A percentile compares a stretch with the other conserved stretches of the same genome.
These are phyloP conservation scores for Rhytidiadelphus loreus DNA, from an alignment of 225 moss, liverwort and hornwort genomes.

Conservation along the genomic window DNA sequence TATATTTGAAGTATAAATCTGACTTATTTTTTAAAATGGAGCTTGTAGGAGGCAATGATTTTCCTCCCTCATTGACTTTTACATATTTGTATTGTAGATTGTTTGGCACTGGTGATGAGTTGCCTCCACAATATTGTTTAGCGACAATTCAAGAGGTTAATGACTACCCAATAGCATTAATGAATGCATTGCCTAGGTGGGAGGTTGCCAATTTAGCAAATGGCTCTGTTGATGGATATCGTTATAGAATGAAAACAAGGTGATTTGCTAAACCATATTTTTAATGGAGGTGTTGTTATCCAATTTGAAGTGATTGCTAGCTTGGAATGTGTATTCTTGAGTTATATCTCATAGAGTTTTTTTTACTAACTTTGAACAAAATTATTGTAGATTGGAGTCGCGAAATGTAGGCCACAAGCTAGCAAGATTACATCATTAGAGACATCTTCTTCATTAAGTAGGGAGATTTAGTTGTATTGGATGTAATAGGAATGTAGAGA, in stretches of 20 bases:
- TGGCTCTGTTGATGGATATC: not conserved
- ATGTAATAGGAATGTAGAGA: too few species aligned
- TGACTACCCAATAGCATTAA: rapidly evolving
- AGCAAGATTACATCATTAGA: not conserved
- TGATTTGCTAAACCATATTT: not conserved
- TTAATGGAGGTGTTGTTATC: not conserved
- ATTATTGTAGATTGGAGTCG: not conserved
- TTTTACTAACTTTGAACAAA: not conserved
- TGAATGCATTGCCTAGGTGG: rapidly evolving
- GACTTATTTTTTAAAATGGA: not conserved
- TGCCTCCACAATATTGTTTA: not conserved
- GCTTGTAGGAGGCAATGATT: rapidly evolving
- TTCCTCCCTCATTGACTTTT: not conserved
- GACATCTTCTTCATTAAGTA: too few species aligned
- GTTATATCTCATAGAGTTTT: rapidly evolving
- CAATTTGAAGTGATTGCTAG: not conserved
- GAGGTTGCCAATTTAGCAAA: not conserved
- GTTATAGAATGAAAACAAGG: rapidly evolving
- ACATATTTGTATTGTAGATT: not conserved
- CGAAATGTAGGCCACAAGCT: not conserved
- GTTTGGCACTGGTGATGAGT: not conserved
- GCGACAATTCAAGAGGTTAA: rapidly evolving
- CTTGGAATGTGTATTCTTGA: not conserved
- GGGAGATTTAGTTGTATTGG: too few species aligned
- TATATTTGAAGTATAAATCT: not conserved